Evolutionary conservation across 176 grass and related monocot species (phyloP), one percentile per base, ranked within the genome.

Genomic region (Typha latifolia): DNA sequence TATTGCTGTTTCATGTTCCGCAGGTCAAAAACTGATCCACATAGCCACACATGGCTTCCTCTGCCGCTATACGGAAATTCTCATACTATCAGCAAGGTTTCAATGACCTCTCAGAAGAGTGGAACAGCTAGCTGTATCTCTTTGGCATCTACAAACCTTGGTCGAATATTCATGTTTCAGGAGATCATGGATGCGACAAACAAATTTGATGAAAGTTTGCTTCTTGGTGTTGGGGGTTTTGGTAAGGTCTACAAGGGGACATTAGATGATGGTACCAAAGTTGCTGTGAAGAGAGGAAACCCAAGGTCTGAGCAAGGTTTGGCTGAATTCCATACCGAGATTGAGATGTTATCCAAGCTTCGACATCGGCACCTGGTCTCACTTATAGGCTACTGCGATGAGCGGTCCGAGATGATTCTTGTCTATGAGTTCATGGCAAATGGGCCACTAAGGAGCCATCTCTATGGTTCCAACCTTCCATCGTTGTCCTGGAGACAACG

Each of bases 361-460:
- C 81, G 93, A 22, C 93, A 97, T 64, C 85, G 88, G 24, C 93
- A 97, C 69, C 81, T 97, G 2, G 93, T 97, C 29, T 89, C 93
- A 0, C 84, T 97, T 19, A 97, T 92, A 47, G 93, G 93, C 7
- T 97, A 91, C 57, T 97, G 93, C 1, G 88, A 97, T 34, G 93
- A 97, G 64, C 78, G 43, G 31, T 86, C 75, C 0, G 93, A 97
- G 83, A 97, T 97, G 88, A 92, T 97, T 69, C 73, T 97, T 66
- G 93, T 92, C 50, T 97, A 97, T 0, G 93, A 97, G 43, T 97
- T 89, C 83, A 97, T 97, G 93, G 88, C 84, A 71, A 89, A 97
- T 78, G 93, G 93, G 31, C 87, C 93, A 12, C 70, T 97, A 48
- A 92, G 87, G 78, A 86, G 80, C 55, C 93, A 97, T 67, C 52